Evolutionary conservation across 257 asterid genomes (phyloP).

Genomic region (Plectranthus barbatus): DNA sequence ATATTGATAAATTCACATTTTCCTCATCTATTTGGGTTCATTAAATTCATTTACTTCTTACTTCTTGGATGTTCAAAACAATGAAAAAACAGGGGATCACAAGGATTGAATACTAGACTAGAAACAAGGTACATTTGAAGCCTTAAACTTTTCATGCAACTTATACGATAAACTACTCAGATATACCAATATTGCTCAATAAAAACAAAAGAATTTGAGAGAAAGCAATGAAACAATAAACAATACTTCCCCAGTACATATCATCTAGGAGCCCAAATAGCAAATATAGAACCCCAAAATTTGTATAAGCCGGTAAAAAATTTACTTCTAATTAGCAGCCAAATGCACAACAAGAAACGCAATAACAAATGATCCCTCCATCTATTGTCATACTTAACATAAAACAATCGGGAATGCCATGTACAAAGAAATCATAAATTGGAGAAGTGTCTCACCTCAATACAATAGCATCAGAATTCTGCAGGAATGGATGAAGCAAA

Average conservation of each 20-base stretch:
- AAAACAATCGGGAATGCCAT: constrained; percentile 5
- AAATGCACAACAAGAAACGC: background rate
- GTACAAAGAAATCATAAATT: constrained; percentile 5
- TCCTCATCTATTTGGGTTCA: too few relatives aligned
- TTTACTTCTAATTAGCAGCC: background rate
- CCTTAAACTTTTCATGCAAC: background rate
- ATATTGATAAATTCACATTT: too few relatives aligned
- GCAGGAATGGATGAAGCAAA: constrained; percentile 22
- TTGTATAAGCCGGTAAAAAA: background rate
- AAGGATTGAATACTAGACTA: background rate
- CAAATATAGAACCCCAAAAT: background rate
- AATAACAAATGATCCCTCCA: constrained; percentile 4
- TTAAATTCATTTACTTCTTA: too few relatives aligned
- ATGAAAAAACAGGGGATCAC: too few relatives aligned
- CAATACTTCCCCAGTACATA: background rate
- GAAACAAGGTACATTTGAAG: background rate
- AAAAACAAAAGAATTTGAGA: background rate
- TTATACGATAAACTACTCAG: background rate
- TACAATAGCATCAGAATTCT: constrained; percentile 22
- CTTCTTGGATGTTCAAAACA: too few relatives aligned
- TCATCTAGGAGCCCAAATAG: background rate
- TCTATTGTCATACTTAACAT: background rate
- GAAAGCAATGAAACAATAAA: background rate
- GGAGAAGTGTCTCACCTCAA: constrained; percentile 35
- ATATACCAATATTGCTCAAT: background rate